Evolutionary conservation across 176 grass and related monocot species (phyloP).

Genomic region (Stipa capillata): DNA sequence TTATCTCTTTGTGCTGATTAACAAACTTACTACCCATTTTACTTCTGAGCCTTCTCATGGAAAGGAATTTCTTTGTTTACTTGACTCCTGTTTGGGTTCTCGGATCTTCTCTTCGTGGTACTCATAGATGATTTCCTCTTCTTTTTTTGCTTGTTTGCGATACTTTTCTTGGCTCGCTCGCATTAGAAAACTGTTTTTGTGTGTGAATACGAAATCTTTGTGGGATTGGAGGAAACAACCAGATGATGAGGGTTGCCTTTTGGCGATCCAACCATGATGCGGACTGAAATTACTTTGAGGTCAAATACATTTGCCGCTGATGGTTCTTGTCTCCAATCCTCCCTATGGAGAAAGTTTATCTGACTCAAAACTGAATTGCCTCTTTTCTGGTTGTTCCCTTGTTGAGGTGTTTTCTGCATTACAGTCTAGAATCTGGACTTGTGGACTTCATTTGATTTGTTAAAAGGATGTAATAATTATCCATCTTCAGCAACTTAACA

Average conservation of each 20-base stretch:
- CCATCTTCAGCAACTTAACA: too few species aligned
- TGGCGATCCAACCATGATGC: constrained; percentile 31
- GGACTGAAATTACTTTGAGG: constrained; percentile 46
- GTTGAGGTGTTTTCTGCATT: background rate
- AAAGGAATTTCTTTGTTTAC: too few species aligned
- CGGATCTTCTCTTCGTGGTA: background rate
- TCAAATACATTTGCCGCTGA: constrained; percentile 34
- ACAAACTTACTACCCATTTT: constrained; percentile 37
- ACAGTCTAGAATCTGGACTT: background rate
- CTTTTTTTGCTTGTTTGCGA: background rate
- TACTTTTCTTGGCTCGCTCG: background rate
- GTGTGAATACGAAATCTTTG: background rate
- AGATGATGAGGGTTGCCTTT: constrained; percentile 35
- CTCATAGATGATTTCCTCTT: background rate
- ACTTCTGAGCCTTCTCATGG: constrained; percentile 20
- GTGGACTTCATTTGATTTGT: background rate
- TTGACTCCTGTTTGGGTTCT: too few species aligned
- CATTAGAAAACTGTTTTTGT: background rate
- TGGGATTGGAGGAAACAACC: background rate
- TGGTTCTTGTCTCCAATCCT: background rate
- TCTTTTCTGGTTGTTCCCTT: background rate
- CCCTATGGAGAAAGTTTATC: background rate
- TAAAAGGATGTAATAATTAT: background rate
- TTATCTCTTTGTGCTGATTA: constrained; percentile 32
- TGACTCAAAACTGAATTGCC: too few species aligned